Evolutionary conservation across 192 early-diverging fungal genomes (phyloP).

Genomic region (Phlyctochytrium planicorne): DNA sequence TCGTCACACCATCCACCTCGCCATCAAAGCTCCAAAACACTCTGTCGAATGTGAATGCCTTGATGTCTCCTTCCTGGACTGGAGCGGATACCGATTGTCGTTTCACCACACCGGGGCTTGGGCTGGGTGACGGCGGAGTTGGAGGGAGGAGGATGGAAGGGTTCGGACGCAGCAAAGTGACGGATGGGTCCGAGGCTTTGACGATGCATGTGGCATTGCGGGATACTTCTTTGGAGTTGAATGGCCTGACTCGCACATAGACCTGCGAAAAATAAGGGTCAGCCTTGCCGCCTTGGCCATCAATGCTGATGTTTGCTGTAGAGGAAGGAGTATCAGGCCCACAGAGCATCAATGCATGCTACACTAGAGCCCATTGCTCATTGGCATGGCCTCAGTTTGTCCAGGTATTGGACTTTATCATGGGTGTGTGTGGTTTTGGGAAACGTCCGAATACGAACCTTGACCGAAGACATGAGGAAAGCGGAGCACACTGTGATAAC

Average conservation of each 20-base stretch:
- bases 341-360: no score
- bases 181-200: background rate
- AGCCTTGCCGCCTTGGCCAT: no score
- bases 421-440: no score
- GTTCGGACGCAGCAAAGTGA: background rate
- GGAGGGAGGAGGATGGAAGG: background rate
- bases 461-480: no score
- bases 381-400: no score
- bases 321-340: no score
- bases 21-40: conserved; percentile 75
- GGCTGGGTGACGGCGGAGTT: background rate
- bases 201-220: conserved; percentile 7
- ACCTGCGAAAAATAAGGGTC: conserved; percentile 21
- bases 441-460: no score
- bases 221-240: conserved; percentile 32
- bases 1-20: conserved; percentile 47
- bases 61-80: conserved; percentile 38
- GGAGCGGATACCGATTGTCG: conserved; percentile 12
- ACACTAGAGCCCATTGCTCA: no score
- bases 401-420: no score
- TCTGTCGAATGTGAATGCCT: conserved; percentile 82
- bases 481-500: no score
- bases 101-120: background rate
- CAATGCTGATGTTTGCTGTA: no score
- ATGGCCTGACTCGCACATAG: conserved; percentile 39